A percentile compares a stretch with the other conserved stretches of the same genome.
These are phyloP conservation scores for Artemisia tridentata DNA, from an alignment of 129 eudicot genomes.

Conservation along the genomic window DNA sequence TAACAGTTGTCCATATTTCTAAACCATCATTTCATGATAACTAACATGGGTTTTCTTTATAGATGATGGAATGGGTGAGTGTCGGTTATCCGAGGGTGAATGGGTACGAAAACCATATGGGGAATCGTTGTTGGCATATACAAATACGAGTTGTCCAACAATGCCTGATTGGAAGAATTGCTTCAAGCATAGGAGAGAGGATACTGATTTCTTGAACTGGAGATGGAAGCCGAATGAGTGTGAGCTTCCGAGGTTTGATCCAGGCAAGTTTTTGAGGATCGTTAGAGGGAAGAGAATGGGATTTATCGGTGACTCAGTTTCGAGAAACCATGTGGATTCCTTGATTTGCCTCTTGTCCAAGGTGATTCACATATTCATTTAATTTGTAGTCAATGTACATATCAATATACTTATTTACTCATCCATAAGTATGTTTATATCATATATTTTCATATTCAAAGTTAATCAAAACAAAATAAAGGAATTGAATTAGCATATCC, in stretches of 20 bases:
- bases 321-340: slow-evolving; percentile 77
- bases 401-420: no score
- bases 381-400: no score
- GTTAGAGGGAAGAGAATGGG: slow-evolving; percentile 60
- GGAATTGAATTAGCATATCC: no score
- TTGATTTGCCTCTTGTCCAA: slow-evolving; percentile 43
- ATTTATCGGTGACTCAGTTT: slow-evolving; percentile 84
- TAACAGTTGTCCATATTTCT: no score
- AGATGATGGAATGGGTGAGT: not conserved
- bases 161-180: slow-evolving; percentile 34
- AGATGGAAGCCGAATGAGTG: slow-evolving; percentile 79
- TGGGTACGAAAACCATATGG: slow-evolving; percentile 39
- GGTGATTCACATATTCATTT: not conserved
- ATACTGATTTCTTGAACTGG: slow-evolving; percentile 59
- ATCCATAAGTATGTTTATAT: no score
- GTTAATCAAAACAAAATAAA: no score
- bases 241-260: slow-evolving; percentile 51
- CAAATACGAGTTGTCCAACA: slow-evolving; percentile 40
- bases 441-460: no score
- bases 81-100: slow-evolving; percentile 40
- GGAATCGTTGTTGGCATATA: slow-evolving; percentile 22
- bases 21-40: not conserved
- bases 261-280: slow-evolving; percentile 47
- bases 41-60: not conserved
- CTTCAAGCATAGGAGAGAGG: not conserved